Evolutionary conservation across 129 eudicot species (phyloP).

Genomic region (Arctium minus): DNA sequence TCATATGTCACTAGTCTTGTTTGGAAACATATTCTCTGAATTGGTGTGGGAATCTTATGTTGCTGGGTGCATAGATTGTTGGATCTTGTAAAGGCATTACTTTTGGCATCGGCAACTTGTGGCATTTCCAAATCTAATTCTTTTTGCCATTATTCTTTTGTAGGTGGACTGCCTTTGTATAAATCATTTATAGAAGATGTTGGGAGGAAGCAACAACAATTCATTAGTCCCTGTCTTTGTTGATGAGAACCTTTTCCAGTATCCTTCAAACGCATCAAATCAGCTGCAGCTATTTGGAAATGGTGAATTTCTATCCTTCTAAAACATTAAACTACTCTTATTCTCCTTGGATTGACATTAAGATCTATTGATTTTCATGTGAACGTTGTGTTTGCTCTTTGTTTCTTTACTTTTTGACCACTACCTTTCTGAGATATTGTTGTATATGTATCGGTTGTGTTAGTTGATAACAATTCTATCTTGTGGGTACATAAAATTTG

Average conservation of each 20-base stretch:
- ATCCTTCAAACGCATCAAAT: slow-evolving; percentile 51
- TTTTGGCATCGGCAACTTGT: slow-evolving; percentile 19
- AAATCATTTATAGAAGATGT: slow-evolving; percentile 37
- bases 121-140: slow-evolving; percentile 29
- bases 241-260: slow-evolving; percentile 54
- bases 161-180: slow-evolving; percentile 29
- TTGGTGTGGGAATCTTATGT: slow-evolving; percentile 27
- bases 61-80: slow-evolving; percentile 20
- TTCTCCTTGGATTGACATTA: background rate
- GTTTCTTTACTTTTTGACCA: background rate
- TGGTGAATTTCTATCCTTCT: slow-evolving; percentile 38
- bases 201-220: slow-evolving; percentile 62
- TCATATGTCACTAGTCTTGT: slow-evolving; percentile 3
- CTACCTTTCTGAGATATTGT: background rate
- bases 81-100: slow-evolving; percentile 23
- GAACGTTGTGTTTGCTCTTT: background rate
- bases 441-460: background rate
- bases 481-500: background rate
- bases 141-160: slow-evolving; percentile 9
- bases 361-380: background rate
- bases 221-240: slow-evolving; percentile 47
- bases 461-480: background rate
- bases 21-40: slow-evolving; percentile 30
- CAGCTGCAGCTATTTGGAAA: slow-evolving; percentile 77
- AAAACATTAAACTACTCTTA: background rate